Evolutionary conservation across 2,329 filamentous ascomycete species (phyloP), one percentile per base, ranked within the genome.

Genomic region (Trichoderma cornu-damae): DNA sequence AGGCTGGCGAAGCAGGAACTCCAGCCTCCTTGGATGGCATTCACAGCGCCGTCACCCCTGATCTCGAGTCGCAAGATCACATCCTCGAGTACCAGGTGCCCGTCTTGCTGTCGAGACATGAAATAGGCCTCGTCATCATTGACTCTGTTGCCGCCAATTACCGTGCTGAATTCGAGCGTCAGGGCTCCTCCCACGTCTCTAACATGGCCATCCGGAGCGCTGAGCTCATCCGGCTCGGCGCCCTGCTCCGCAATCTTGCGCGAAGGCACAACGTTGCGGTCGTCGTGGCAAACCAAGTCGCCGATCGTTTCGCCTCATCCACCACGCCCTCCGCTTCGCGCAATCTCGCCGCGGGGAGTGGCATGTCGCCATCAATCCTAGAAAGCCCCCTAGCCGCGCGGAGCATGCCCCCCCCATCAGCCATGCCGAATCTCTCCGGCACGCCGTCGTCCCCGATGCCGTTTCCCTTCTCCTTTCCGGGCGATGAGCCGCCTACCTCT

Each of bases 141-240:
- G 94, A 99, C 74, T 96, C 89, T 4, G 87, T 99, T 26, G 92
- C 94, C 0, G 91, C 94, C 59, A 99, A 99, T 73, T 99, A 94
- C 72, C 87, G 94, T 62, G 92, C 90, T 49, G 93, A 97, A 70
- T 94, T 91, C 65, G 88, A 91, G 64, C 80, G 84, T 57, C 72
- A 75, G 61, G 73, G 75, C 46, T 70, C 70, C 47, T 70, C 70
- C 52, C 70, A 68, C 56, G 73, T 72, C 62, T 76, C 72, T 65
- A 84, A 84, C 61, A 85, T 97, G 77, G 89, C 88, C 24, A 84
- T 85, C 37, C 84, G 94, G 61, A 86, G 87, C 61, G 78, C 82
- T 50, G 89, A 96, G 67, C 82, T 99, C 51, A 80, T 90, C 14
- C 85, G 86, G 28, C 76, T 96, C 2, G 89, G 93, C 34, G 82